phyloP scores from a whole-genome alignment of 257 asterid genomes.

The Fraxinus americana region DNA sequence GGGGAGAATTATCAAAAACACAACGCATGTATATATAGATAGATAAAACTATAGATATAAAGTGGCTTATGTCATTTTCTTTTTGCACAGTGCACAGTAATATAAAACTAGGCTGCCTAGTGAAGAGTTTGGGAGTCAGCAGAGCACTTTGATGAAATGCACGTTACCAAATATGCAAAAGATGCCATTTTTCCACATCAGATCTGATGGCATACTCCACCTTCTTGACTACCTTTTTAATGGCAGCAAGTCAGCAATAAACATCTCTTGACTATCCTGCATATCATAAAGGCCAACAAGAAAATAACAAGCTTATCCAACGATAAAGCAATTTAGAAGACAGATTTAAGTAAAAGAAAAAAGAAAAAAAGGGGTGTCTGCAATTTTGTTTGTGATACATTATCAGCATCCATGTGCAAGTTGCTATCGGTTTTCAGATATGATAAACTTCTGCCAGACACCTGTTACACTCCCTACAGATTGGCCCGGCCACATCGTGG shows the following conservation, averaged over 20 bases:
- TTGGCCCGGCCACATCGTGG: background rate
- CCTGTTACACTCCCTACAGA: no score
- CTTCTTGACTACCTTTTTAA: constrained; percentile 30
- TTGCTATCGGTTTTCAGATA: background rate
- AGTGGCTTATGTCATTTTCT: constrained; percentile 38
- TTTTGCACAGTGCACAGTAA: constrained; percentile 36
- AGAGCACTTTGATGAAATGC: constrained; percentile 35
- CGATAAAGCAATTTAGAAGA: constrained; percentile 32
- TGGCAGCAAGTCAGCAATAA: constrained; percentile 21
- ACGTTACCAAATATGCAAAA: constrained; percentile 28
- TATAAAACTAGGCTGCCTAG: constrained; percentile 28
- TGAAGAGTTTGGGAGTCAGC: constrained; percentile 8
- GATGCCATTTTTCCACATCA: constrained; percentile 46
- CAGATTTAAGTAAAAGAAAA: constrained; percentile 21
- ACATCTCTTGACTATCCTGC: constrained; percentile 21
- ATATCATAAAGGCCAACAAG: background rate
- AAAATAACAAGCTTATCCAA: constrained; percentile 38
- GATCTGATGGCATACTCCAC: constrained; percentile 36
- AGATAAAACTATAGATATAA: constrained; percentile 22
- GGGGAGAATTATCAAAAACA: constrained; percentile 40
- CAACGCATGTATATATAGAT: constrained; percentile 36
- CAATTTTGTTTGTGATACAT: constrained; percentile 25
- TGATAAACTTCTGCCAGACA: background rate
- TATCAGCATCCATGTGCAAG: constrained; percentile 17
- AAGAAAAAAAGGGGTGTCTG: background rate